These are phyloP conservation scores for Corymbia citriodora DNA, from an alignment of 441 rosid species.

Conservation along the genomic window DNA sequence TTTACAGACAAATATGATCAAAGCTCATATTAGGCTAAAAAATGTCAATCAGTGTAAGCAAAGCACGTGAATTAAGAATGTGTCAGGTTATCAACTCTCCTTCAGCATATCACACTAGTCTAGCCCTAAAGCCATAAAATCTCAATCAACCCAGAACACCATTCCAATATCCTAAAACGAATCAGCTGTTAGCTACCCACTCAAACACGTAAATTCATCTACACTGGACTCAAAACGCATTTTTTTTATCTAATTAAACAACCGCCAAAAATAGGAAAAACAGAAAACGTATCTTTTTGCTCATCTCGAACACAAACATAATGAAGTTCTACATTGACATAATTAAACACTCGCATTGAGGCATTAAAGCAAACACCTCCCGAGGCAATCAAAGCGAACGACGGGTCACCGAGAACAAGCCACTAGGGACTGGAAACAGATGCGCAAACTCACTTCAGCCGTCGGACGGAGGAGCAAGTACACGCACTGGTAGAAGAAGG, in stretches of 20 bases:
- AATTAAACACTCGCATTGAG: not conserved
- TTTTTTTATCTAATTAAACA: too few species aligned
- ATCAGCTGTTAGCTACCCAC: too few species aligned
- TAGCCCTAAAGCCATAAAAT: not conserved
- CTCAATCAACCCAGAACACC: not conserved
- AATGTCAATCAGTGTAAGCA: not conserved
- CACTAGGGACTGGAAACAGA: not conserved
- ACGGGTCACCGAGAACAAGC: not conserved
- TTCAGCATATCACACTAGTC: not conserved
- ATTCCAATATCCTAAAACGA: not conserved
- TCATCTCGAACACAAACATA: not conserved
- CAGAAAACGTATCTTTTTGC: too few species aligned
- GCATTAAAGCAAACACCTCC: fast-evolving
- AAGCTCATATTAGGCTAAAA: not conserved
- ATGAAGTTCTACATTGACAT: fast-evolving
- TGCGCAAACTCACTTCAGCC: constrained; percentile 36
- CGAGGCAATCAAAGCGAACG: not conserved
- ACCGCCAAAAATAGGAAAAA: too few species aligned
- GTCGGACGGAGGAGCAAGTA: constrained; percentile 58
- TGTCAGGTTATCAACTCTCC: not conserved
- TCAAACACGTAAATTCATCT: too few species aligned
- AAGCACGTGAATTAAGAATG: not conserved
- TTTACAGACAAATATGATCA: not conserved
- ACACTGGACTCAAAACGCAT: too few species aligned
- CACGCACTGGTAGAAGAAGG: constrained; percentile 77